Evolutionary conservation across 768 basidiomycete species (phyloP), one percentile per base, ranked within the genome.

Genomic region (Chalciporus sphaerocephalus): DNA sequence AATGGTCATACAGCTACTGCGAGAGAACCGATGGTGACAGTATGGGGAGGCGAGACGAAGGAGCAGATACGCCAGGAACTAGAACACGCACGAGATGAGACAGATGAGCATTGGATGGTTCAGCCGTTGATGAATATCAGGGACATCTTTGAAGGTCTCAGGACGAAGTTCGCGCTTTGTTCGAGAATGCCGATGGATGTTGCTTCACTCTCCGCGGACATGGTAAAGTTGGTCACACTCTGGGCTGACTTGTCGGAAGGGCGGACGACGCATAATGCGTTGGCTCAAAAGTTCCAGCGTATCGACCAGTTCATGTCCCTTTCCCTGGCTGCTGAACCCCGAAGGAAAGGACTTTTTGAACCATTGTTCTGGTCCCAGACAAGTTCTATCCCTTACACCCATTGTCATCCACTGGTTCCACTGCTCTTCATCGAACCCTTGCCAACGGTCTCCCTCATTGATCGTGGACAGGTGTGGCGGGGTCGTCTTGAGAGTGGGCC

Each of bases 221-320:
- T 78, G 18, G 64, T 65, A 47, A 71, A 69, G 53, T 60, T 88
- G 56, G 70, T 79, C 5, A 63, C 64, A 22, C 78, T 77, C 51
- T 89, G 87, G 87, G 68, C 68, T 21, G 73, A 74, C 72, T 52
- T 74, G 70, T 50, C 55, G 35, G 54, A 62, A 36, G 66, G 63
- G 51, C 57, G 40, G 67, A 71, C 43, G 60, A 69, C 27, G 60
- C 74, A 50, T 64, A 71, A 16, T 56, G 64, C 52, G 61, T 55
- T 78, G 53, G 70, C 75, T 35, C 54, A 64, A 16, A 87, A 85
- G 51, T 85, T 86, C 55, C 73, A 80, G 48, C 69, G 81, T 7
- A 68, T 85, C 49, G 87, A 87, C 20, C 85, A 87, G 49, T 90
- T 88, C 55, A 85, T 83, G 78, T 80, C 84, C 0, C 70, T 88